Conservation (phyloP, 257 asterid species). For the Marsdenia floribunda region DNA sequence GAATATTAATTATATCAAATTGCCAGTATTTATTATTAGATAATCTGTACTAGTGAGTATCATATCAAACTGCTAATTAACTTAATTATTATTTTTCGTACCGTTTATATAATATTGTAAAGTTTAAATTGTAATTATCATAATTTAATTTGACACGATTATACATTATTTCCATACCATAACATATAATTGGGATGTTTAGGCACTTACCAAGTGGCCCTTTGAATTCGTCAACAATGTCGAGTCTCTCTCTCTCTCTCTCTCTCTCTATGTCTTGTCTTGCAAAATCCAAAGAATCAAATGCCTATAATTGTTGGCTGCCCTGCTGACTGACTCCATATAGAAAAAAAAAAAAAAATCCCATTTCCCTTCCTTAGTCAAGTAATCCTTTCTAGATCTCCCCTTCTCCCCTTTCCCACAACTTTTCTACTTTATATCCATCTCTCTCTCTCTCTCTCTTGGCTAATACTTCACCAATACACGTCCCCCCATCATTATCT, state of each 20-base stretch:
- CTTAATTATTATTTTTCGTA: too few relatives aligned
- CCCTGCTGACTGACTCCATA: neutral
- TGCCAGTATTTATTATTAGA: too few relatives aligned
- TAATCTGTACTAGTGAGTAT: too few relatives aligned
- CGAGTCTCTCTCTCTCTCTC: neutral
- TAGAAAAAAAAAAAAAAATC: neutral
- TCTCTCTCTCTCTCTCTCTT: constrained; percentile 14
- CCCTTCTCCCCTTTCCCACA: constrained; percentile 20
- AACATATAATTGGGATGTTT: too few relatives aligned
- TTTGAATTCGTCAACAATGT: constrained; percentile 44
- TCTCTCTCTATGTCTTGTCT: neutral
- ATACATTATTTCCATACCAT: too few relatives aligned
- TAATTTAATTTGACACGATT: too few relatives aligned
- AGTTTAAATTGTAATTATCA: too few relatives aligned
- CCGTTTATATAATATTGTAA: too few relatives aligned
- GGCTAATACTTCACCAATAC: neutral
- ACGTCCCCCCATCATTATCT: neutral
- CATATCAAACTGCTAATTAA: too few relatives aligned
- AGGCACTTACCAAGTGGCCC: too few relatives aligned
- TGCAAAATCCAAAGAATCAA: neutral
- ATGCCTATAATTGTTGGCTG: neutral
- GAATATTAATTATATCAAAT: too few relatives aligned
- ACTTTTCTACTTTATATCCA: constrained; percentile 22
- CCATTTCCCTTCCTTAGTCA: constrained; percentile 12
- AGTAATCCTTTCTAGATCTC: neutral